Evolutionary conservation across 2,329 filamentous ascomycete species (phyloP).

Genomic region (Plectosphaerella sp.): DNA sequence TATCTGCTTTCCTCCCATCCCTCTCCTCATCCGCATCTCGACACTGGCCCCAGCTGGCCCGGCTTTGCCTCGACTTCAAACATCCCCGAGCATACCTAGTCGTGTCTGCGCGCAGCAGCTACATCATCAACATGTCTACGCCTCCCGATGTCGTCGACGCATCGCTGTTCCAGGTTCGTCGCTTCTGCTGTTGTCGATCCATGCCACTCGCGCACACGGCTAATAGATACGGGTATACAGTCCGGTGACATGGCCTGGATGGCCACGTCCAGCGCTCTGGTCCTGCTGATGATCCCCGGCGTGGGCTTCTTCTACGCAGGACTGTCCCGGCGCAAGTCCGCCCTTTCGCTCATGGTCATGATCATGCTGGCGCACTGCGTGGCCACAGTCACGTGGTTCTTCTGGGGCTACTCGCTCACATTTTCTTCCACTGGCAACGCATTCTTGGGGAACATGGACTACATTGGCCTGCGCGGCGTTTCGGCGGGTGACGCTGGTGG

Average conservation of each 20-base stretch:
- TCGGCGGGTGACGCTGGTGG: slow-evolving; percentile 73
- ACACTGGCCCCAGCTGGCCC: neutral
- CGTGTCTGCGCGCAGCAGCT: slow-evolving; percentile 5
- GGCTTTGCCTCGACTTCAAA: neutral
- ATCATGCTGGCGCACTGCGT: slow-evolving; percentile 77
- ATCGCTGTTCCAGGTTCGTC: slow-evolving; percentile 63
- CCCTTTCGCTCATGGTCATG: slow-evolving; percentile 79
- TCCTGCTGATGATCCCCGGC: slow-evolving; percentile 88
- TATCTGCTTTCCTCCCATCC: neutral
- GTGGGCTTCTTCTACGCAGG: slow-evolving; percentile 95
- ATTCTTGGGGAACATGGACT: slow-evolving; percentile 75
- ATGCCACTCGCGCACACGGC: slow-evolving; percentile 5
- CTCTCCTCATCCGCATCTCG: slow-evolving; percentile 1
- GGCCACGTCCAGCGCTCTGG: slow-evolving; percentile 69
- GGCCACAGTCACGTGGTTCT: slow-evolving; percentile 89
- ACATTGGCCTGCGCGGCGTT: slow-evolving; percentile 78
- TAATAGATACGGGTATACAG: slow-evolving; percentile 31
- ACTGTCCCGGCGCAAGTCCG: slow-evolving; percentile 83
- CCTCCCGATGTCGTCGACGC: neutral
- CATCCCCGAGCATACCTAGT: neutral
- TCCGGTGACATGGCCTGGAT: slow-evolving; percentile 82
- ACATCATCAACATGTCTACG: slow-evolving; percentile 1
- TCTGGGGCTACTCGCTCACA: slow-evolving; percentile 86
- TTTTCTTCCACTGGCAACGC: slow-evolving; percentile 76
- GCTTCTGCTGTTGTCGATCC: neutral